phyloP scores from a whole-genome alignment of 2,329 filamentous ascomycete genomes.

The Fusarium armeniacum region DNA sequence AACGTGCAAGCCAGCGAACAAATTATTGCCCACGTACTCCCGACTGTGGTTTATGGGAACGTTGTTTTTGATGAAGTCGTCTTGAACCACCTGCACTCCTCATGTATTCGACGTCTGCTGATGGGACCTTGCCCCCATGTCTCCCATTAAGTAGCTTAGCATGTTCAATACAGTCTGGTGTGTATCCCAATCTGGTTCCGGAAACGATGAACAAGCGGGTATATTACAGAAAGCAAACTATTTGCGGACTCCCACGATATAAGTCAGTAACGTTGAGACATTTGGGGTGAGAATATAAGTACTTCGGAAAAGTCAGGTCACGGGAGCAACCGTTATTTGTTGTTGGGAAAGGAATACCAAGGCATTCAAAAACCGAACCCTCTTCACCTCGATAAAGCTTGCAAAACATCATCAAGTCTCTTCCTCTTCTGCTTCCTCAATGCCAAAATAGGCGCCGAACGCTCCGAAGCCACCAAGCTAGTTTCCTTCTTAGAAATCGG shows the following conservation, averaged over 20 bases:
- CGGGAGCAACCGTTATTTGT: background rate
- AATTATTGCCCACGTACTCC: background rate
- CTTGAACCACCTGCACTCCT: background rate
- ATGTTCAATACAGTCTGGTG: too few relatives aligned
- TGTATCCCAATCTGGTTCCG: too few relatives aligned
- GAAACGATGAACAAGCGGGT: background rate
- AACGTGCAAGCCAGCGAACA: background rate
- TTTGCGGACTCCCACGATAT: background rate
- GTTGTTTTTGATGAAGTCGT: background rate
- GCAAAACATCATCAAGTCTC: constrained; percentile 54
- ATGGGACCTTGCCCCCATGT: background rate
- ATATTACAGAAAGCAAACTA: background rate
- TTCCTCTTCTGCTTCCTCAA: constrained; percentile 54
- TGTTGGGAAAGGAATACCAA: background rate
- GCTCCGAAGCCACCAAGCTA: constrained; percentile 33
- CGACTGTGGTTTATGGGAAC: background rate
- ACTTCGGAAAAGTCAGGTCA: background rate
- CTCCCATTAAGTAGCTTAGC: background rate
- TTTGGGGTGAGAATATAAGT: background rate
- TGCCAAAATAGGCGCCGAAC: constrained; percentile 36
- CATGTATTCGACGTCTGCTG: background rate
- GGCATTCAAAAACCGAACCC: background rate
- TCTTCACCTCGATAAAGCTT: constrained; percentile 47
- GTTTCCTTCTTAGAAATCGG: constrained; percentile 30
- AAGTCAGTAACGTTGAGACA: background rate